Evolutionary conservation across 495 filamentous ascomycete genomes (phyloP), one percentile per base, ranked within the genome.

Genomic region (Penicillium turbatum): DNA sequence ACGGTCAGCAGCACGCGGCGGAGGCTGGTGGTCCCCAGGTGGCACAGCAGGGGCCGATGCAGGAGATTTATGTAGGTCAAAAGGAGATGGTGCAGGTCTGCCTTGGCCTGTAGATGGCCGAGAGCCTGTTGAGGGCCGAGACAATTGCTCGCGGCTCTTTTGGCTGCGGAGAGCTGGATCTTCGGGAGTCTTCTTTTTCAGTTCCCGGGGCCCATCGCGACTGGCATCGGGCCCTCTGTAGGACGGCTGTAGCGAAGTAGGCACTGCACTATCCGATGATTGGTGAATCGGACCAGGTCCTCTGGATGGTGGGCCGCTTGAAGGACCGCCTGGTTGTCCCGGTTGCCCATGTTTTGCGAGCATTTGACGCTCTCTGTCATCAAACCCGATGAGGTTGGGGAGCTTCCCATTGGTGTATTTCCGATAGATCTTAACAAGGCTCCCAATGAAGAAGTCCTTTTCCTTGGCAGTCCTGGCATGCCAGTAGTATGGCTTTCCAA

Each of bases 401-500:
- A 86, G 70, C 53, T 83, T 87, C 9, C 95, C 93, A 24, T 88
- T 87, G 10, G 95, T 97, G 64, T 97, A 98, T 65, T 97, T 97
- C 53, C 82, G 86, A 66, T 87, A 98, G 34, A 98, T 96, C 72
- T 97, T 97, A 54, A 97, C 81, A 55, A 97, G 68, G 63, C 90
- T 95, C 24, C 86, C 88, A 63, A 97, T 95, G 68, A 98, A 98
- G 72, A 96, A 97, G 51, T 95, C 91, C 76, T 97, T 97, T 69
- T 97, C 93, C 73, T 95, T 96, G 40, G 86, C 79, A 11, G 86
- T 92, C 34, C 85, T 80, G 15, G 95, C 91, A 71, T 93, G 86
- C 93, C 93, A 98, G 68, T 95, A 97, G 67, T 98, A 98, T 0
- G 90, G 88, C 68, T 98, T 98, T 10, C 87, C 83, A 19, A 98